Percentiles rank a stretch among this genome's conserved stretches.
Evolutionary conservation across 306 rosid species (phyloP).

Genomic region (Urtica urens): DNA sequence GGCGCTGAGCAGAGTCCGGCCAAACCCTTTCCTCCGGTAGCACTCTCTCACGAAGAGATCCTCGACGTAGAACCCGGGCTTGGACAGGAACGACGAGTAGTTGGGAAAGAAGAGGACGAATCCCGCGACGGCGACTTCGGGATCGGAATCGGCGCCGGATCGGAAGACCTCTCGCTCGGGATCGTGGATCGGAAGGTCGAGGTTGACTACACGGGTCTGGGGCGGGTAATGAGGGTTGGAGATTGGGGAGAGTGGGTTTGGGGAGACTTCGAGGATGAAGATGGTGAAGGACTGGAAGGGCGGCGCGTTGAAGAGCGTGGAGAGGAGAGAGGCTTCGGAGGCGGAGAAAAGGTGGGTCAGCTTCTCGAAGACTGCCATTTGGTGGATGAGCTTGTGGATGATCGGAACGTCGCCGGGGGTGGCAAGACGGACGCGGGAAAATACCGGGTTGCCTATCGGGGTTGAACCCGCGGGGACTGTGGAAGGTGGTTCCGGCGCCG

Average conservation of each 20-base stretch:
- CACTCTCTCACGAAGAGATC: slow-evolving; percentile 71
- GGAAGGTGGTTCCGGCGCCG: slow-evolving; percentile 24
- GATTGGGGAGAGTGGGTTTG: slow-evolving; percentile 27
- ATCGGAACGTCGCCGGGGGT: slow-evolving; percentile 47
- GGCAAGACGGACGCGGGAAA: slow-evolving; percentile 71
- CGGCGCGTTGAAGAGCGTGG: slow-evolving; percentile 48
- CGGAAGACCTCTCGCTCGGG: slow-evolving; percentile 37
- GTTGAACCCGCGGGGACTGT: slow-evolving; percentile 21
- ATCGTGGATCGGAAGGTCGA: slow-evolving; percentile 53
- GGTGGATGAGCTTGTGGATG: slow-evolving; percentile 76
- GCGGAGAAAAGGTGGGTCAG: slow-evolving; percentile 56
- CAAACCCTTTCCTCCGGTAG: slow-evolving; percentile 67
- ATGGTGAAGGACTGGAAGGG: slow-evolving; percentile 78
- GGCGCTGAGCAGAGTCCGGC: slow-evolving; percentile 48
- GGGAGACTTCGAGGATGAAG: slow-evolving; percentile 64
- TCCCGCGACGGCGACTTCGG: slow-evolving; percentile 39
- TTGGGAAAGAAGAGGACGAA: slow-evolving; percentile 73
- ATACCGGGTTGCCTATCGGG: slow-evolving; percentile 39
- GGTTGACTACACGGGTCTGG: slow-evolving; percentile 7
- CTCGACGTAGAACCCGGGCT: slow-evolving; percentile 74
- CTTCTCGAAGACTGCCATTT: slow-evolving; percentile 73
- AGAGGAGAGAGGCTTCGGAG: slow-evolving; percentile 50
- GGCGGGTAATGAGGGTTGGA: slow-evolving; percentile 31
- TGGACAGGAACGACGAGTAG: slow-evolving; percentile 45
- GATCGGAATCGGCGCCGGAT: slow-evolving; percentile 3